Evolutionary conservation across 2,329 filamentous ascomycete species (phyloP).

Genomic region (Stemphylium vesicarium): DNA sequence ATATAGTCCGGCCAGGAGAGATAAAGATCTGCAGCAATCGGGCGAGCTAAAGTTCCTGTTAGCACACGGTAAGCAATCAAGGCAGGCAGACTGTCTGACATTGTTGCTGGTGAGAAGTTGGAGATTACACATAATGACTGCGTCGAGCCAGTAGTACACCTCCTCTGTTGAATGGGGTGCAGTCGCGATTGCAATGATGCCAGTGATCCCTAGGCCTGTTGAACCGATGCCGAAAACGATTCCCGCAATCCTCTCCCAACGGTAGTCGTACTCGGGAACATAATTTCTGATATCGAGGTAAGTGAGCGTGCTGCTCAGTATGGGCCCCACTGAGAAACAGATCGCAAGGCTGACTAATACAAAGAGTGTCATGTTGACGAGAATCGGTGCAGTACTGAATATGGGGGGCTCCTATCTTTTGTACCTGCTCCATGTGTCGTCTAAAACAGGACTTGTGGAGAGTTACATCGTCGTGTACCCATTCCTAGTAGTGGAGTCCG

Average conservation of each 20-base stretch:
- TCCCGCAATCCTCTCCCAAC: constrained; percentile 3
- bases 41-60: constrained; percentile 6
- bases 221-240: not conserved
- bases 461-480: not conserved
- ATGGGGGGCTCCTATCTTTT: constrained; percentile 12
- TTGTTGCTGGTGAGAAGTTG: constrained; percentile 9
- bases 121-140: constrained; percentile 13
- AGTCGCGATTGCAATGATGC: constrained; percentile 9
- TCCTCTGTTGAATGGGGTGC: constrained; percentile 2
- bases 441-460: not conserved
- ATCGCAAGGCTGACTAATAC: constrained; percentile 8
- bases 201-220: not conserved
- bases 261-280: constrained; percentile 3
- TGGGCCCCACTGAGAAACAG: constrained; percentile 5
- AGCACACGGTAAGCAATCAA: not conserved
- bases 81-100: constrained; percentile 1
- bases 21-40: constrained; percentile 3
- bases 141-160: constrained; percentile 8
- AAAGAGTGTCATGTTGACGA: constrained; percentile 4
- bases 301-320: constrained; percentile 6
- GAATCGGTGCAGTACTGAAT: constrained; percentile 4
- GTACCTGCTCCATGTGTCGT: not conserved
- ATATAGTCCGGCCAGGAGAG: constrained; percentile 9
- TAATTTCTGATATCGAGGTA: constrained; percentile 7
- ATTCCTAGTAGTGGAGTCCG: not conserved